Evolutionary conservation across 2,329 filamentous ascomycete species (phyloP).

Genomic region (Mycogone perniciosa): DNA sequence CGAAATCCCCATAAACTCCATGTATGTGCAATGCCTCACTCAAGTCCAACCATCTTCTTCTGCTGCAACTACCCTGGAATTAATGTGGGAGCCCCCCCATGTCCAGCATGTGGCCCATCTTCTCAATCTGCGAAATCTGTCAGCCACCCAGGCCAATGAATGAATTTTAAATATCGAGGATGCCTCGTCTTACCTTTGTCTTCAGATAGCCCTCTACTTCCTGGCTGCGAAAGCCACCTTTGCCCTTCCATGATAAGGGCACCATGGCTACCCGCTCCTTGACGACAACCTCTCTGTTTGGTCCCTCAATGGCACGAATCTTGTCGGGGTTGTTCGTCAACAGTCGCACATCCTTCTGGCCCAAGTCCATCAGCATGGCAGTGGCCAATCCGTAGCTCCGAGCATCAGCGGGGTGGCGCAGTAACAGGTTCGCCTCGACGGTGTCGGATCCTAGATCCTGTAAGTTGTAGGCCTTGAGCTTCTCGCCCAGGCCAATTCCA

Average conservation of each 20-base stretch:
- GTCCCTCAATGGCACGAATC: conserved; percentile 87
- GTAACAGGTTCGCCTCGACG: conserved; percentile 85
- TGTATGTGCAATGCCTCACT: neutral
- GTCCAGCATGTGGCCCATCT: conserved; percentile 77
- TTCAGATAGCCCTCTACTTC: conserved; percentile 92
- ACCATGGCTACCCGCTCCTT: conserved; percentile 93
- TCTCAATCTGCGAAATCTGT: conserved; percentile 58
- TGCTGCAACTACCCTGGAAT: no score
- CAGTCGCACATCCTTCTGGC: conserved; percentile 68
- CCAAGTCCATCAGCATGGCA: conserved; percentile 84
- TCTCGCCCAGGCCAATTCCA: conserved; percentile 89
- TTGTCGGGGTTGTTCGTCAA: conserved; percentile 98
- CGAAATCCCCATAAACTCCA: conserved; percentile 1
- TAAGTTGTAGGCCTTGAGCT: conserved; percentile 95
- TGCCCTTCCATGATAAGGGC: conserved; percentile 84
- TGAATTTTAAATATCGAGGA: neutral
- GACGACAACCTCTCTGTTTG: conserved; percentile 79
- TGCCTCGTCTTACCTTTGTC: conserved; percentile 66
- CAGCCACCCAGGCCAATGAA: conserved; percentile 11
- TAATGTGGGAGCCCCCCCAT: conserved; percentile 33
- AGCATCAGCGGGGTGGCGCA: conserved; percentile 90
- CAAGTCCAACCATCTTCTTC: neutral
- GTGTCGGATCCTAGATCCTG: conserved; percentile 97
- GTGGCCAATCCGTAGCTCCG: conserved; percentile 94
- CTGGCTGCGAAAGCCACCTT: conserved; percentile 73